Base-by-base conservation (phyloP, 441 rosid species). In the Geranium incanum region DNA sequence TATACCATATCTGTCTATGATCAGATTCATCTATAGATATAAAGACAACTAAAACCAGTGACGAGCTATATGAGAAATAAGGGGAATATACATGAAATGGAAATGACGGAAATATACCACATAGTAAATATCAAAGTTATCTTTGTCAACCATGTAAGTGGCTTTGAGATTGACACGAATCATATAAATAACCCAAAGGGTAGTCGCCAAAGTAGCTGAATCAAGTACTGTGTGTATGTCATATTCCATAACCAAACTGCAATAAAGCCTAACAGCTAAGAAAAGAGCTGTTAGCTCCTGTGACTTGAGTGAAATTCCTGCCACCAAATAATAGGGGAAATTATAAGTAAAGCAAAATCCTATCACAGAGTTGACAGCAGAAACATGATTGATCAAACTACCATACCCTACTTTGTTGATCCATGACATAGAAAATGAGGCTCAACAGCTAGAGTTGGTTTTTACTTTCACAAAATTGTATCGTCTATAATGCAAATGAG, bases 171-270 rank as follows among this genome's bases (percentile, higher is more conserved):
- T 92, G 84, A 92, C 90, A 65, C 97, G 97, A 79, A 94, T 94
- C 94, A 88, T 92, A 79, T 81, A 94, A 64, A 94, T 94, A 82
- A 94, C 99, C 99, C 99, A 94, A 18, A 94, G 81, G 33, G 99
- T 94, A 15, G 99, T 91, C 3, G 80, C 97, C 83, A 94, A 70
- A 0, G 99, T 94, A 72, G 99, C 91, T 75, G 90, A 84, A 82
- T 94, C 99, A 48, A 94, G 92, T 64, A 94, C 0, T 15, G 99
- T 94, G 72, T 94, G 99, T 75, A 94, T 92, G 84, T 94, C 99
- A 80, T 92, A 92, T 77, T 94, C 99, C 99, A 28, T 28, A 28
- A 28, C 33, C 1, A 28, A 28, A 28, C 33, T 28, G 33, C 33
- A 28, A 28, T 28, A 28, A 28, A 28, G 33, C 33, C 33, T 28